These are phyloP conservation scores for Gypsophila paniculata DNA, from an alignment of 179 eudicot genomes.

Conservation along the genomic window DNA sequence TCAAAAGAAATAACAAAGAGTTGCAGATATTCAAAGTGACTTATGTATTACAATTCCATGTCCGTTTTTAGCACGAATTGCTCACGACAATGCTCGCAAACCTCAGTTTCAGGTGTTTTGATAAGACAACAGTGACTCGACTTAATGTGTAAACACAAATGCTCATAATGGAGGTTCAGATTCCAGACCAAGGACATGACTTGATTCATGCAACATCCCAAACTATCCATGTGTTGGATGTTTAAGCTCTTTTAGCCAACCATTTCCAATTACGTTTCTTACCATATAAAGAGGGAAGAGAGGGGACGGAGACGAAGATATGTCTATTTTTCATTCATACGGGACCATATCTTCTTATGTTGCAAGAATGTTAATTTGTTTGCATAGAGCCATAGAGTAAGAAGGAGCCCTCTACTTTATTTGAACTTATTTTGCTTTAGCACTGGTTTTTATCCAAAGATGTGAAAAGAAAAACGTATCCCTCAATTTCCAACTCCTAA, in stretches of 20 bases:
- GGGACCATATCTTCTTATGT: no score
- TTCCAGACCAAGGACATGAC: constrained; percentile 14
- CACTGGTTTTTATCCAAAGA: no score
- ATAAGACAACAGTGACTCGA: constrained; percentile 10
- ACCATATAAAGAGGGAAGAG: no score
- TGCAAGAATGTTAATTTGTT: no score
- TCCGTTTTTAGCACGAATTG: neutral
- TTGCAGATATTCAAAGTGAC: neutral
- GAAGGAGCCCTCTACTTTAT: no score
- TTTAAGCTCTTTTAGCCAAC: constrained; percentile 12
- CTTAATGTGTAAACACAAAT: constrained; percentile 8
- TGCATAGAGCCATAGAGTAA: no score
- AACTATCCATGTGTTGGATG: constrained; percentile 12
- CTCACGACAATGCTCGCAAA: neutral
- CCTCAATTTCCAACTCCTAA: no score
- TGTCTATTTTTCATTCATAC: no score
- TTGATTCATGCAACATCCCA: constrained; percentile 9
- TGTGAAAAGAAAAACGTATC: no score
- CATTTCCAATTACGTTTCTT: neutral
- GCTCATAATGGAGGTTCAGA: constrained; percentile 2
- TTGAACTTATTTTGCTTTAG: no score
- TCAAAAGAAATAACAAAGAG: constrained; percentile 2
- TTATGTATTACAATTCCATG: neutral
- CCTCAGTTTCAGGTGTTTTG: constrained; percentile 8
- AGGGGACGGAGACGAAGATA: no score